A percentile compares a stretch with the other conserved stretches of the same genome.
phyloP scores from a whole-genome alignment of 106 monocot genomes.

The Acorus gramineus region DNA sequence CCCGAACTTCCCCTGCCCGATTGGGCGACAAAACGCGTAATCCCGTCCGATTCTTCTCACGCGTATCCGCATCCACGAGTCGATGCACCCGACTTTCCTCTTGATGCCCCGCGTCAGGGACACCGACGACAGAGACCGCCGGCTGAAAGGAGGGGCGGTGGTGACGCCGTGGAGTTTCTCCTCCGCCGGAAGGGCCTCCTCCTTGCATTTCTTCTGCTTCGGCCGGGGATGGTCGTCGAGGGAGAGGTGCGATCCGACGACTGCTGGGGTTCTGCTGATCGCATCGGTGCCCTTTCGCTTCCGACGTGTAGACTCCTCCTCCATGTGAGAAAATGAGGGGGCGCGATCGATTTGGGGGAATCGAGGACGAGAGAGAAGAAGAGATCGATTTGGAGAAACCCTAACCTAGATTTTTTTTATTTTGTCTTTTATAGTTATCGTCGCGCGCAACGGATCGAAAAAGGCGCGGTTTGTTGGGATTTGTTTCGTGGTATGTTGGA shows the following conservation, averaged over 20 bases:
- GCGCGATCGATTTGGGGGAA: too few species aligned
- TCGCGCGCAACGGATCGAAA: too few species aligned
- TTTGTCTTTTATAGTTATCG: too few species aligned
- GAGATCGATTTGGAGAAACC: too few species aligned
- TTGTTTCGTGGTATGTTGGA: too few species aligned
- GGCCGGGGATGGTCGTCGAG: slow-evolving; percentile 10
- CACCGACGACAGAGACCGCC: slow-evolving; percentile 16
- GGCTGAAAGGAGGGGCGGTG: slow-evolving; percentile 48
- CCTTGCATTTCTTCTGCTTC: slow-evolving; percentile 33
- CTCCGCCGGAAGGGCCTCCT: slow-evolving; percentile 15
- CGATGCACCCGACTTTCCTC: slow-evolving; percentile 81
- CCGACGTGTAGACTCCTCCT: slow-evolving; percentile 26
- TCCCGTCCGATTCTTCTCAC: slow-evolving; percentile 61
- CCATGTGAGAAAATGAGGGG: too few species aligned
- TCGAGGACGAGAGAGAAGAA: too few species aligned
- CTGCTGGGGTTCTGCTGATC: neutral
- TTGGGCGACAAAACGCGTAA: slow-evolving; percentile 48
- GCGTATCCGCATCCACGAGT: slow-evolving; percentile 38
- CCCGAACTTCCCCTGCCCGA: slow-evolving; percentile 86
- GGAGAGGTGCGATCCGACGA: slow-evolving; percentile 14
- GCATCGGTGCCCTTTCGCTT: slow-evolving; percentile 37
- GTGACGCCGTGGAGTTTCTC: slow-evolving; percentile 11
- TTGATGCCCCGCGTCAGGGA: slow-evolving; percentile 59
- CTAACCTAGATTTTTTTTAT: too few species aligned
- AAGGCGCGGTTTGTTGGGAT: too few species aligned